Evolutionary conservation across 2,329 filamentous ascomycete genomes (phyloP), one percentile per base, ranked within the genome.

Genomic region (Xylaria sp.): DNA sequence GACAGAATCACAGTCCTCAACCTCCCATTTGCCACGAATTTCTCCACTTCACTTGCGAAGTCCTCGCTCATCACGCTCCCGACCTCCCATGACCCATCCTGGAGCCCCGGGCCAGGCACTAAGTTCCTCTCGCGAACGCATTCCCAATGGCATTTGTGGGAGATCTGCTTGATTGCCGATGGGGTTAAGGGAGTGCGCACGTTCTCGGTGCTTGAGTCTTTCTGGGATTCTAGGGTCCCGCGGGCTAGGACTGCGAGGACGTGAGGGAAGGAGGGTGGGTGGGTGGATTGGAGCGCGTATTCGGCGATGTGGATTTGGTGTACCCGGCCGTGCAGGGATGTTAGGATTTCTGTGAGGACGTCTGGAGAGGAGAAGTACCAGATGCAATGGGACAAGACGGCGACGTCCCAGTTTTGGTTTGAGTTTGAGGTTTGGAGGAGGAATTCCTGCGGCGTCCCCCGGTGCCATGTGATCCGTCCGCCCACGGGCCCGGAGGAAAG

Each of bases 341-440:
- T 4, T 5, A 84, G 73, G n/a, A 80, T 77, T 1, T 65, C 62
- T 0, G 71, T 61, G 3, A 84, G 72, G 11, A 74, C 66, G 0
- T 68, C 64, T 0, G 76, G 76, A 1, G 76, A 77, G 15, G 74
- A 66, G 67, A 87, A 86, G 69, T 87, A 87, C 80, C 81, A 87
- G 28, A 84, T 75, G 65, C 77, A 80, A 70, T 87, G 84, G 17
- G 75, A 75, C 37, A 87, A 75, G 2, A 86, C 79, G 2, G 78
- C 76, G 21, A 75, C 78, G 63, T 84, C 80, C 72, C 79, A 84
- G 54, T 11, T 25, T 52, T 28, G 6, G 46, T 9, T 58, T 66
- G 60, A 9, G 67, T 31, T 5, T 31, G 4, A 31, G 28, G 9
- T 31, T 31, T 31, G 55, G 23, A 82, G 71, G 47, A 79, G 71